These are phyloP conservation scores for Eimeria sp. DNA, from an alignment of 169 alveolate genomes.

Conservation along the genomic window DNA sequence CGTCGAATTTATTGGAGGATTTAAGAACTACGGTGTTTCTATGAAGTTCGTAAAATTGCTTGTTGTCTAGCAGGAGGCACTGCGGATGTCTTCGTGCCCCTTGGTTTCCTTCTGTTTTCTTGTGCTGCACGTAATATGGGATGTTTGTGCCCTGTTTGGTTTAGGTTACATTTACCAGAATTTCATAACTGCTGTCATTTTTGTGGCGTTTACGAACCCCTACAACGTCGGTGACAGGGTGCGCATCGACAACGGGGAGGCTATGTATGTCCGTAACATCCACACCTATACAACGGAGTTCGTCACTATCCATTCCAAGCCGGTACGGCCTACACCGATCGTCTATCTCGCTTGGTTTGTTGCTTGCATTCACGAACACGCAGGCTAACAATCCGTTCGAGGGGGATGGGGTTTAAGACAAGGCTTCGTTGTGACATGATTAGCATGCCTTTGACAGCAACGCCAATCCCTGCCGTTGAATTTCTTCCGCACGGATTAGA, in stretches of 20 bases:
- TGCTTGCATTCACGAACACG: background rate
- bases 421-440: background rate
- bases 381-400: background rate
- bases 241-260: slow-evolving; percentile 89
- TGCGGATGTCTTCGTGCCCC: background rate
- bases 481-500: background rate
- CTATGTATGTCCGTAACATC: slow-evolving; percentile 90
- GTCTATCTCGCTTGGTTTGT: background rate
- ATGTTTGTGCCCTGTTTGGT: background rate
- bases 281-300: slow-evolving; percentile 91
- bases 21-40: background rate
- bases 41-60: background rate
- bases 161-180: slow-evolving; percentile 90
- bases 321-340: slow-evolving; percentile 65
- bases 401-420: background rate
- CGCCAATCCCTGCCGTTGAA: background rate
- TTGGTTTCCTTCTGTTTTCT: background rate
- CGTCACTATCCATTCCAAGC: slow-evolving; percentile 87
- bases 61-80: background rate
- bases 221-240: slow-evolving; percentile 93
- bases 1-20: background rate
- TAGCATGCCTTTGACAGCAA: no score
- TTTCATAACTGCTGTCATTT: slow-evolving; percentile 91
- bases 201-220: slow-evolving; percentile 91
- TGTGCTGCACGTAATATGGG: background rate